A percentile compares a stretch with the other conserved stretches of the same genome.
phyloP scores from a whole-genome alignment of 441 rosid genomes.

The Brassica balearica region DNA sequence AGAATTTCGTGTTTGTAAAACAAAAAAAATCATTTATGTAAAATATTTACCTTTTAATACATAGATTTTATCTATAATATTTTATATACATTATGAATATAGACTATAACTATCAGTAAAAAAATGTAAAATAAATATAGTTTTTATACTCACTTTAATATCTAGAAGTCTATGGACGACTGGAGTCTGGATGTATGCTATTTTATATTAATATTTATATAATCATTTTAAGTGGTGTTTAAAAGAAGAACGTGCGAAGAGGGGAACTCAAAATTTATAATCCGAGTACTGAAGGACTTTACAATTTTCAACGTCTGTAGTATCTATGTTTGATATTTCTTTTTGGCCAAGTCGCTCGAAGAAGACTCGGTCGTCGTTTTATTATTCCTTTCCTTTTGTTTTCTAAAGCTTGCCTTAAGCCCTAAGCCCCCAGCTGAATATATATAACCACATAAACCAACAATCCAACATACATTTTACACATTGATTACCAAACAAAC shows the following conservation, averaged over 20 bases:
- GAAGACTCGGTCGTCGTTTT: slow-evolving; percentile 27
- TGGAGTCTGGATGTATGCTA: too few species aligned
- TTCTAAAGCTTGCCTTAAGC: background rate
- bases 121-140: too few species aligned
- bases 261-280: background rate
- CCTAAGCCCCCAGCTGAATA: background rate
- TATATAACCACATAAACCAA: slow-evolving; percentile 19
- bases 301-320: slow-evolving; percentile 8
- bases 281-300: slow-evolving; percentile 9
- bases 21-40: too few species aligned
- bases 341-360: slow-evolving; percentile 23
- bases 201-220: background rate
- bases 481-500: background rate
- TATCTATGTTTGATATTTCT: slow-evolving; percentile 15
- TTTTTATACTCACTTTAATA: too few species aligned
- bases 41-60: too few species aligned
- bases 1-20: too few species aligned
- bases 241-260: background rate
- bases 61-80: too few species aligned
- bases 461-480: slow-evolving; percentile 15
- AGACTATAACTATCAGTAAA: too few species aligned
- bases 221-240: background rate
- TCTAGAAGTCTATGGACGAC: too few species aligned
- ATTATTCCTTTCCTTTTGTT: background rate
- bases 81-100: too few species aligned